A percentile compares a stretch with the other conserved stretches of the same genome.
Conservation (phyloP, 2,329 filamentous ascomycete genomes). For the Xylaria sp. region DNA sequence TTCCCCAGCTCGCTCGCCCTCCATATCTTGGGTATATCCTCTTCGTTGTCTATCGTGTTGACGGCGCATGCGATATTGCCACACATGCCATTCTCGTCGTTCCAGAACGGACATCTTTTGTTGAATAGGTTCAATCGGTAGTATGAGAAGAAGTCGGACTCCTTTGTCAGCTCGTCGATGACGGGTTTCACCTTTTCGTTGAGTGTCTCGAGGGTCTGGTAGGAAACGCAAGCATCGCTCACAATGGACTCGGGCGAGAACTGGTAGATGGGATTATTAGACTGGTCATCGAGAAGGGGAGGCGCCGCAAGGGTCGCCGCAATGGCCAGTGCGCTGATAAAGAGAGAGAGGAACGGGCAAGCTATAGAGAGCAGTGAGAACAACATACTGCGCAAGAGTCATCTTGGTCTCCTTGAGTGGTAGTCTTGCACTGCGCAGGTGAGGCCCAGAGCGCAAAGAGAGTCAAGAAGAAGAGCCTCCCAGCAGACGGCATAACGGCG, state of each 20-base stretch:
- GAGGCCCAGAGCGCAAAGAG: constrained; percentile 61
- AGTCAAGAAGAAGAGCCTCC: constrained; percentile 61
- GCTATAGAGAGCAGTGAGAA: constrained; percentile 32
- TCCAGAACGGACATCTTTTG: constrained; percentile 95
- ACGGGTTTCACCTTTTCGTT: constrained; percentile 79
- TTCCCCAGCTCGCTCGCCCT: constrained; percentile 90
- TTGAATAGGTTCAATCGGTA: constrained; percentile 95
- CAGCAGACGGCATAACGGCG: constrained; percentile 57
- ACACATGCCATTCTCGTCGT: constrained; percentile 90
- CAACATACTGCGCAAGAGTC: constrained; percentile 59
- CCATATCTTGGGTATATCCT: constrained; percentile 92
- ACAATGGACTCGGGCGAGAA: constrained; percentile 89
- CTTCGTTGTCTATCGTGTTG: constrained; percentile 91
- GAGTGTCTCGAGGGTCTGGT: constrained; percentile 83
- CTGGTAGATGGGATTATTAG: constrained; percentile 59
- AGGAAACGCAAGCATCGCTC: constrained; percentile 92
- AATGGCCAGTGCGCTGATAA: constrained; percentile 35
- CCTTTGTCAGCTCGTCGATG: constrained; percentile 79
- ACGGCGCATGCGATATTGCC: constrained; percentile 97
- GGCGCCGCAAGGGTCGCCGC: constrained; percentile 30
- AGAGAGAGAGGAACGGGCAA: constrained; percentile 30
- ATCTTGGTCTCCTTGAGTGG: constrained; percentile 46
- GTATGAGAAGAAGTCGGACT: constrained; percentile 97
- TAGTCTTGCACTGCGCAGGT: constrained; percentile 52
- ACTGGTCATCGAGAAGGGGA: constrained; percentile 36